phyloP scores from a whole-genome alignment of 176 grass and related monocot genomes.

The Elymus sibiricus region DNA sequence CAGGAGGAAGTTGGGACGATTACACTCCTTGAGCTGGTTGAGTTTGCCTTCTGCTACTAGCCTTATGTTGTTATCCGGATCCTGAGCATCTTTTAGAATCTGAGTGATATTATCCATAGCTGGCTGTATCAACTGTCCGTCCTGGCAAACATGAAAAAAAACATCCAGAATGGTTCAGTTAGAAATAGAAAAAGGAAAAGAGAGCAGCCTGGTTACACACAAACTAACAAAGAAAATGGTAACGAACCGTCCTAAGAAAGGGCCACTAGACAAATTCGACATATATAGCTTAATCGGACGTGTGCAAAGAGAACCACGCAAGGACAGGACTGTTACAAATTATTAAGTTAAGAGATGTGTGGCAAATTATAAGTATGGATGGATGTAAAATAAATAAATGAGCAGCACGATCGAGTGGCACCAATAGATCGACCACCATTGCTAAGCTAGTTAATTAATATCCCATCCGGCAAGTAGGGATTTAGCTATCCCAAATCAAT shows the following conservation, averaged over 20 bases:
- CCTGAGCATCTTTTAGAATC: slow-evolving; percentile 63
- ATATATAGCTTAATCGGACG: neutral
- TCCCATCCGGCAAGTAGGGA: neutral
- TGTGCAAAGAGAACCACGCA: neutral
- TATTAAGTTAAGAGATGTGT: neutral
- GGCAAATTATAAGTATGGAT: neutral
- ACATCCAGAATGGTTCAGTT: neutral
- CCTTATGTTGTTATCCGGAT: slow-evolving; percentile 57
- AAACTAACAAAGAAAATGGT: neutral
- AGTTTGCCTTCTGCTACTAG: slow-evolving; percentile 57
- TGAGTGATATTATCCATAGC: slow-evolving; percentile 70
- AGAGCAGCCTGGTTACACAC: neutral
- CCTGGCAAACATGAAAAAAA: slow-evolving; percentile 6
- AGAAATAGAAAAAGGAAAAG: neutral
- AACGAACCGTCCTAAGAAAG: neutral
- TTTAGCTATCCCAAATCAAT: neutral
- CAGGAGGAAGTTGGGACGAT: slow-evolving; percentile 78
- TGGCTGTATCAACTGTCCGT: slow-evolving; percentile 24
- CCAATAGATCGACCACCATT: neutral
- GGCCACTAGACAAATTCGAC: neutral
- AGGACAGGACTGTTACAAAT: neutral
- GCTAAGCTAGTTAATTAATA: neutral
- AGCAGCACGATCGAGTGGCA: no score
- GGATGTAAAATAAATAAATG: neutral
- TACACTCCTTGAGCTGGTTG: slow-evolving; percentile 74